A percentile compares a stretch with the other conserved stretches of the same genome.
phyloP scores from a whole-genome alignment of 148 eudicot genomes.

The Rhododendron henanense region DNA sequence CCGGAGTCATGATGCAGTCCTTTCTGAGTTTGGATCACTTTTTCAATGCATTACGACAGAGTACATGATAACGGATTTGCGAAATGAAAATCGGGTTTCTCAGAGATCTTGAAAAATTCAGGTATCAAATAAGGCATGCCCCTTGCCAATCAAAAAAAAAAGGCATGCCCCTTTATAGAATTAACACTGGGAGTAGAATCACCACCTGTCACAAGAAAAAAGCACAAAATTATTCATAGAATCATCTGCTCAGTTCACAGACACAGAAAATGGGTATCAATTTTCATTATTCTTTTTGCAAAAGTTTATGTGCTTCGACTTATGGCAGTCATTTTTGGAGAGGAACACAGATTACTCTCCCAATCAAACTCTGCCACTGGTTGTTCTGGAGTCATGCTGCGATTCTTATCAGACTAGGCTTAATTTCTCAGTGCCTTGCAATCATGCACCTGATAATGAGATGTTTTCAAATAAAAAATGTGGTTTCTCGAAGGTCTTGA shows the following conservation, averaged over 20 bases:
- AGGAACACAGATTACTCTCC: neutral
- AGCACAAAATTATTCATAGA: neutral
- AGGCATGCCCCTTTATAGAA: neutral
- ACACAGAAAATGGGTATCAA: neutral
- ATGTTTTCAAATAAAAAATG: neutral
- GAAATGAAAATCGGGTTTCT: neutral
- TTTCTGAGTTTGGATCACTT: neutral
- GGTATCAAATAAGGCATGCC: neutral
- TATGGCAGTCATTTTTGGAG: conserved; percentile 11
- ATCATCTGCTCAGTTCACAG: neutral
- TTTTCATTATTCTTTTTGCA: neutral
- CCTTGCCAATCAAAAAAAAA: neutral
- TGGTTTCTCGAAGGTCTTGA: neutral
- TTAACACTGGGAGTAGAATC: neutral
- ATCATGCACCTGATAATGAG: neutral
- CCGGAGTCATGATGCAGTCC: neutral
- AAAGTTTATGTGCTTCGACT: neutral
- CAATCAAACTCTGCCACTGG: neutral
- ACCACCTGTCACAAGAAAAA: neutral
- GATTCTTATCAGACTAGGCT: neutral
- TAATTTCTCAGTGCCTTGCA: neutral
- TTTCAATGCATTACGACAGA: neutral
- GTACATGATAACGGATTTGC: neutral
- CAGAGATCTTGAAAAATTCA: neutral
- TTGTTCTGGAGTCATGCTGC: conserved; percentile 9